Evolutionary conservation across 257 asterid species (phyloP).

Genomic region (Ehretia macrophylla): DNA sequence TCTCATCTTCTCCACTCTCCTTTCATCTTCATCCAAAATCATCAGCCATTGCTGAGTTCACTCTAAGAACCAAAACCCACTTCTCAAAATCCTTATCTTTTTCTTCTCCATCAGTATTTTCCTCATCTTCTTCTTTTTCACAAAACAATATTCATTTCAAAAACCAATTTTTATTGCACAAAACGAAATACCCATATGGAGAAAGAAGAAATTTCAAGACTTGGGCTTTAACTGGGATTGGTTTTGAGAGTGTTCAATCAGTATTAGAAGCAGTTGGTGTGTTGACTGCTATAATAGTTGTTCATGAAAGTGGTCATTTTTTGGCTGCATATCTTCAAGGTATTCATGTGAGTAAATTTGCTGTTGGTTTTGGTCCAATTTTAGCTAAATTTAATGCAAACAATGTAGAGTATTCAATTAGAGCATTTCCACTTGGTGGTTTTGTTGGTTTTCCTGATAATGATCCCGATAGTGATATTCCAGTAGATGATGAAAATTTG

Average conservation of each 20-base stretch:
- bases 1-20: conserved; percentile 45
- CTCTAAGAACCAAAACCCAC: conserved; percentile 30
- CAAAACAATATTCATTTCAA: conserved; percentile 34
- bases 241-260: conserved; percentile 71
- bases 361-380: conserved; percentile 95
- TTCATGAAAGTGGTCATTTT: conserved; percentile 92
- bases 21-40: conserved; percentile 45
- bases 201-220: conserved; percentile 33
- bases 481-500: conserved; percentile 74
- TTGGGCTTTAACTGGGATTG: conserved; percentile 61
- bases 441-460: conserved; percentile 98
- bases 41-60: conserved; percentile 37
- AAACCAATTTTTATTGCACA: conserved; percentile 28
- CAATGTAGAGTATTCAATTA: conserved; percentile 83
- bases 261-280: conserved; percentile 78
- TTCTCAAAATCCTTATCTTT: conserved; percentile 19
- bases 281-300: conserved; percentile 76
- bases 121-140: conserved; percentile 19
- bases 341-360: conserved; percentile 93
- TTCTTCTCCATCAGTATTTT: conserved; percentile 13
- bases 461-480: conserved; percentile 93
- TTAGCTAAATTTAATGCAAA: conserved; percentile 79
- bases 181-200: conserved; percentile 19
- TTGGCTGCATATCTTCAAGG: conserved; percentile 93
- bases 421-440: conserved; percentile 97